phyloP scores from a whole-genome alignment of 768 basidiomycete species.

The Lactarius quietus region DNA sequence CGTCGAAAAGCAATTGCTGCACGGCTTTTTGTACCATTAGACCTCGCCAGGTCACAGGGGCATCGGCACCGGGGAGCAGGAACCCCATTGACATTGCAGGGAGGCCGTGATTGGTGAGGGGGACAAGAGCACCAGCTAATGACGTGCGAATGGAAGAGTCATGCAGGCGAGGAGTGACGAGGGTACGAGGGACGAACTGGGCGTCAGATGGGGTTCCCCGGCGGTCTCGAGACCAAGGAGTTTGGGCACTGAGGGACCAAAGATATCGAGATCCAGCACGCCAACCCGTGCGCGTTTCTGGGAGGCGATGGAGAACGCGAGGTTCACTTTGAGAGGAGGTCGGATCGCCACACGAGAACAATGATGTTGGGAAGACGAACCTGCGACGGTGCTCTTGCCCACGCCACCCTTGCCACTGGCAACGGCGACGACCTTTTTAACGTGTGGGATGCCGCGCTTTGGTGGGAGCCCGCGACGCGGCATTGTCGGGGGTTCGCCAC shows the following conservation, averaged over 20 bases:
- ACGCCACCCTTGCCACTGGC: constrained; percentile 96
- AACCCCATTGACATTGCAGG: constrained; percentile 99
- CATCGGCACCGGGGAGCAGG: constrained; percentile 72
- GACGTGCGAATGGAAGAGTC: background rate
- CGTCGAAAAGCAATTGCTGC: constrained; percentile 93
- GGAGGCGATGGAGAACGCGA: constrained; percentile 70
- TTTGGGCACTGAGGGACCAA: constrained; percentile 91
- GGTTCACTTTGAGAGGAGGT: constrained; percentile 53
- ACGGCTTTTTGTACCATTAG: constrained; percentile 99
- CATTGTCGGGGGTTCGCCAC: constrained; percentile 24
- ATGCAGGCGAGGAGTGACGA: background rate
- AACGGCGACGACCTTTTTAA: constrained; percentile 76
- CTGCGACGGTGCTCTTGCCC: constrained; percentile 91
- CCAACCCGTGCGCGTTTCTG: constrained; percentile 56
- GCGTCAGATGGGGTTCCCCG: constrained; percentile 75
- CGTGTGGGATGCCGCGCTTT: constrained; percentile 62
- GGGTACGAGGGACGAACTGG: constrained; percentile 43
- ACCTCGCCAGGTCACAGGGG: constrained; percentile 91
- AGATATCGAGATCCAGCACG: constrained; percentile 91
- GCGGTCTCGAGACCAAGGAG: constrained; percentile 82
- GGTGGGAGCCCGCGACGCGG: constrained; percentile 55
- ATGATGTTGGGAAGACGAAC: constrained; percentile 39
- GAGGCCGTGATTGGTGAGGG: constrained; percentile 82
- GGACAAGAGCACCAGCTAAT: constrained; percentile 68
- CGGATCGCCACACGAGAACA: background rate